Percentiles rank a stretch among this genome's conserved stretches.
Evolutionary conservation across 2,329 filamentous ascomycete genomes (phyloP).

Genomic region (Colletotrichum sp.): DNA sequence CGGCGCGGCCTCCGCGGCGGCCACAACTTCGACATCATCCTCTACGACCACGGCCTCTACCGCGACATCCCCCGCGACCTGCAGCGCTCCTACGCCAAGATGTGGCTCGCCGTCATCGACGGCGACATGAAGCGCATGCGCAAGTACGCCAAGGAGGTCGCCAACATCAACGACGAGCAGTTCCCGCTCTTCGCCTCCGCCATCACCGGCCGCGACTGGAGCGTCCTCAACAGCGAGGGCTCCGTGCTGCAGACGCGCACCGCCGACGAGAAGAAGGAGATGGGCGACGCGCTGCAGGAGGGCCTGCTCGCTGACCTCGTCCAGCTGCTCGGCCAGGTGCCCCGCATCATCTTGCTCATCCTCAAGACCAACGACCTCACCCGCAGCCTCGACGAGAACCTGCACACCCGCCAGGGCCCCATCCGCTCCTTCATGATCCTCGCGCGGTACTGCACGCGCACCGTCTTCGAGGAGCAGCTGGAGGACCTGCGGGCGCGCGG

Average conservation of each 20-base stretch:
- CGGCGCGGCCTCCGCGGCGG: conserved; percentile 54
- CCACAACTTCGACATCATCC: conserved; percentile 90
- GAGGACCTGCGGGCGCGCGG: conserved; percentile 59
- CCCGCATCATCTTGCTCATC: conserved; percentile 90
- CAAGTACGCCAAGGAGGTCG: conserved; percentile 86
- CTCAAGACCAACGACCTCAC: conserved; percentile 98
- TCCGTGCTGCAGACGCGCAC: conserved; percentile 66
- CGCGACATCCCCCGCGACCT: conserved; percentile 83
- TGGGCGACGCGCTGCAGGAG: conserved; percentile 83
- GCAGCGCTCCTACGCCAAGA: conserved; percentile 88
- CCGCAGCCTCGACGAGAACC: conserved; percentile 87
- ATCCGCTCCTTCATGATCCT: conserved; percentile 72
- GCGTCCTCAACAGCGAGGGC: conserved; percentile 57
- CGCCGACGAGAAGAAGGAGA: conserved; percentile 81
- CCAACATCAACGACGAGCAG: conserved; percentile 85
- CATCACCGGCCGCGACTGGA: conserved; percentile 93
- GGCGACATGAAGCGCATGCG: conserved; percentile 87
- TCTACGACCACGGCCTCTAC: conserved; percentile 97
- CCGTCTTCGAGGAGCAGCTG: conserved; percentile 68
- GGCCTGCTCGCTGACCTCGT: conserved; percentile 90
- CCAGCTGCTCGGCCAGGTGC: conserved; percentile 85
- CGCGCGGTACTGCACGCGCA: conserved; percentile 70
- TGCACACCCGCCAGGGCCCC: conserved; percentile 74
- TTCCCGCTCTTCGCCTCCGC: conserved; percentile 96
- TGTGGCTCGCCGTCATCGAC: conserved; percentile 96